Evolutionary conservation across 2,329 filamentous ascomycete genomes (phyloP), one percentile per base, ranked within the genome.

Genomic region (Thielaviopsis euricoi): DNA sequence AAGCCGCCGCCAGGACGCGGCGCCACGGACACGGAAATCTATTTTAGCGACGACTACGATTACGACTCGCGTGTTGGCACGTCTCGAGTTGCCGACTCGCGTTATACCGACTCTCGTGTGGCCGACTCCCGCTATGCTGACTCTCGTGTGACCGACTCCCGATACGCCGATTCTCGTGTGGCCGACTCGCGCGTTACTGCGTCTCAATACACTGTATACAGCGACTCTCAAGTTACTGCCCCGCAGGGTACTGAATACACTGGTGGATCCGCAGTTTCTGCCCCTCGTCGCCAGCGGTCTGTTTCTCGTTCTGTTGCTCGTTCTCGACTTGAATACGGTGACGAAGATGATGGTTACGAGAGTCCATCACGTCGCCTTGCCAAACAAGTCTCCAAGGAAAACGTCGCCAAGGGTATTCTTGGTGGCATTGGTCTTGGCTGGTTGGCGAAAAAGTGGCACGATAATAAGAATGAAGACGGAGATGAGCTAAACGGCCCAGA

Each of bases 361-460:
- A 86, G 79, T 62, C 82, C 80, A 13, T 88, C 83, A 51, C 74
- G 76, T 57, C 77, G 78, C 51, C 73, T 74, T 13, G 26, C 58
- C 1, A 60, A 60, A 43, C 52, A 57, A 23, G 4, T 55, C 19
- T 57, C 58, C 10, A 56, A 49, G 26, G 58, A 60, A 33, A 50
- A 75, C 0, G 69, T 75, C n/a, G 76, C 75, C 22, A 80, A 84
- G 62, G 79, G 79, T 1, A 64, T 81, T 15, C 65, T 83, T 54
- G 82, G 79, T 9, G 74, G 82, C 1, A 69, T 87, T 25, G 85
- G 85, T 1, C 72, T 85, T 37, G 86, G 85, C 9, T 86, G 84
- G 73, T 71, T 89, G 53, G 79, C 80, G 6, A 83, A 79, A 70
- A 79, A 80, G 67, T 76, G 86, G 67, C 80, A 77, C 63, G 75